phyloP scores from a whole-genome alignment of 2,329 filamentous ascomycete species.

The Chrysosporium queenslandicum region DNA sequence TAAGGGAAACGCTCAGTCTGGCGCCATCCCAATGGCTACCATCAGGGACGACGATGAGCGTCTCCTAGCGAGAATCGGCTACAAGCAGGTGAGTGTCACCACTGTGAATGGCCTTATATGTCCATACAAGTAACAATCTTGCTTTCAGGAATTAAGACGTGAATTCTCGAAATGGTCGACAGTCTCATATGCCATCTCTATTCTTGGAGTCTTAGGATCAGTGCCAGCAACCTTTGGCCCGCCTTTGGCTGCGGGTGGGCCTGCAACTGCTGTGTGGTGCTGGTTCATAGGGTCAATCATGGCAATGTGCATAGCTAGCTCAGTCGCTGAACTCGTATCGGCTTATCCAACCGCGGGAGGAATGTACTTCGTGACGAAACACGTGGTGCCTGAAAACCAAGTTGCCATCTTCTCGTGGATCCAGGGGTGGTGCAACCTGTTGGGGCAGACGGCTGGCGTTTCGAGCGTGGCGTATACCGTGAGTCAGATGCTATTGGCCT shows the following conservation, averaged over 20 bases:
- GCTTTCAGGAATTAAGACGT: constrained; percentile 46
- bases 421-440: constrained; percentile 58
- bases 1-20: constrained; percentile 1
- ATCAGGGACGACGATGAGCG: constrained; percentile 51
- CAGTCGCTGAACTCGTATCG: constrained; percentile 56
- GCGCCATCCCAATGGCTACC: constrained; percentile 27
- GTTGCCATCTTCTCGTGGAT: constrained; percentile 56
- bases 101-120: background rate
- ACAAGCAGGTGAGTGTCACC: constrained; percentile 44
- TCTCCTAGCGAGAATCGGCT: constrained; percentile 51
- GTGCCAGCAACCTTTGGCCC: constrained; percentile 54
- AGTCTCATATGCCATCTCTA: constrained; percentile 56
- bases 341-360: constrained; percentile 58
- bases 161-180: constrained; percentile 60
- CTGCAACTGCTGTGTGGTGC: constrained; percentile 55
- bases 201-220: constrained; percentile 55
- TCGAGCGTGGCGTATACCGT: constrained; percentile 54
- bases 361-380: constrained; percentile 59
- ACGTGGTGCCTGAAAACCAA: constrained; percentile 51
- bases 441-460: constrained; percentile 54
- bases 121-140: constrained; percentile 18
- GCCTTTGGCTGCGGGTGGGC: constrained; percentile 50
- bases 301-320: constrained; percentile 55
- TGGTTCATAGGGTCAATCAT: constrained; percentile 56
- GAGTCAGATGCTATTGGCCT: constrained; percentile 54